Conservation (phyloP, 2,329 filamentous ascomycete species). For the Penicillium aurantiogriseum region DNA sequence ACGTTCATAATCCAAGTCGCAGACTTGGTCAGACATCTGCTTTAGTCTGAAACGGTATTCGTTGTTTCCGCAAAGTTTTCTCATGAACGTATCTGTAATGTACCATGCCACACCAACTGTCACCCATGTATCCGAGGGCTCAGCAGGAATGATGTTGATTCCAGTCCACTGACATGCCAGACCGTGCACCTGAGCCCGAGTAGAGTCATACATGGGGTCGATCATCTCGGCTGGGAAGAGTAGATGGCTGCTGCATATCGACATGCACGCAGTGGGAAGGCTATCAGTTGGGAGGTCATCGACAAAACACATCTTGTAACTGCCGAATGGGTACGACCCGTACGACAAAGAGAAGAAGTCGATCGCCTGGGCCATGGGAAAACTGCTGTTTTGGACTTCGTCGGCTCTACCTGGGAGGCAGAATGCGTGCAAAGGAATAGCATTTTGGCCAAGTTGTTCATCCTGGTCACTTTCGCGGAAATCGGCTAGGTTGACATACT, state of each 20-base stretch:
- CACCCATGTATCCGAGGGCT: slow-evolving; percentile 80
- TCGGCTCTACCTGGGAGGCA: slow-evolving; percentile 80
- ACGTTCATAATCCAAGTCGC: slow-evolving; percentile 75
- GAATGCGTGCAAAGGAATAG: slow-evolving; percentile 85
- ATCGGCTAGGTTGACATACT: slow-evolving; percentile 84
- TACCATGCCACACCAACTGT: slow-evolving; percentile 88
- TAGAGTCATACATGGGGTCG: slow-evolving; percentile 79
- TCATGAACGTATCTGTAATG: slow-evolving; percentile 93
- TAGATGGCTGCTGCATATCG: slow-evolving; percentile 81
- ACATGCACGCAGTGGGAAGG: slow-evolving; percentile 74
- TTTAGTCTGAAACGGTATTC: slow-evolving; percentile 92
- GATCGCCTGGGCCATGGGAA: slow-evolving; percentile 78
- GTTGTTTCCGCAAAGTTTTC: slow-evolving; percentile 86
- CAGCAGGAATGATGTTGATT: slow-evolving; percentile 83
- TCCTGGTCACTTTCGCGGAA: slow-evolving; percentile 90
- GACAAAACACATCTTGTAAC: slow-evolving; percentile 91
- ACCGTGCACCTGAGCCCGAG: slow-evolving; percentile 75
- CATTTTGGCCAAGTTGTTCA: slow-evolving; percentile 82
- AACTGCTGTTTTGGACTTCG: slow-evolving; percentile 82
- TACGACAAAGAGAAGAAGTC: slow-evolving; percentile 88
- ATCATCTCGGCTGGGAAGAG: slow-evolving; percentile 82
- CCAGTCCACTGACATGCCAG: slow-evolving; percentile 93
- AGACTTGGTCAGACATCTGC: slow-evolving; percentile 74
- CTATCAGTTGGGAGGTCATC: slow-evolving; percentile 81
- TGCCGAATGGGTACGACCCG: slow-evolving; percentile 85